These are phyloP conservation scores for Cryptococcus depauperatus DNA, from an alignment of 1,284 basidiomycete genomes.

Conservation along the genomic window DNA sequence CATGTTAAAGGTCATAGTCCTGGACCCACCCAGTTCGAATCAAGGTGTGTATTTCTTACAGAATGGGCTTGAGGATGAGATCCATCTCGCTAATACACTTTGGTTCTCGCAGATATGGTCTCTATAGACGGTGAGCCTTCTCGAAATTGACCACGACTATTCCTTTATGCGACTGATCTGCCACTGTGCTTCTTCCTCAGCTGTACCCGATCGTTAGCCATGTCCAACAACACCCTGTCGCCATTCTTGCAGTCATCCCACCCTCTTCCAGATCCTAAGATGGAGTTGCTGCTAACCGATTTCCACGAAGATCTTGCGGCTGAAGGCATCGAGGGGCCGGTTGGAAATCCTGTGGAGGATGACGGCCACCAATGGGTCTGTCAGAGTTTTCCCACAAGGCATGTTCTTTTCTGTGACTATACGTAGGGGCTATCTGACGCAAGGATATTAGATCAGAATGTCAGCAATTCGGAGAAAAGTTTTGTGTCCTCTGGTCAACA, in stretches of 20 bases:
- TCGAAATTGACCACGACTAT: not conserved
- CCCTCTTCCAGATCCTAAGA: conserved; percentile 17
- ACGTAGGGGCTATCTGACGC: not conserved
- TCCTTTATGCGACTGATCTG: not conserved
- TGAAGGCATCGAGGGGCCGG: conserved; percentile 8
- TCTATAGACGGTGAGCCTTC: conserved; percentile 32
- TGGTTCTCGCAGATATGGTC: conserved; percentile 34
- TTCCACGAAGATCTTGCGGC: not conserved
- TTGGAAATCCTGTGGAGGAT: conserved; percentile 15
- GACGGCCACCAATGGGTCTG: conserved; percentile 34
- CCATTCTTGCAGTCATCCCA: conserved; percentile 28
- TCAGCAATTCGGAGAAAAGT: conserved; percentile 39
- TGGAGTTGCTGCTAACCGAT: not conserved
- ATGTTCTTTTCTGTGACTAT: conserved; percentile 5
- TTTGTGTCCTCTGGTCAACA: conserved; percentile 39
- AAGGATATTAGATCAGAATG: conserved; percentile 38
- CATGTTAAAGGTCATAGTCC: conserved; percentile 30
- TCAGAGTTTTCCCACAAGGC: conserved; percentile 40
- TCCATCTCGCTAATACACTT: too few species aligned
- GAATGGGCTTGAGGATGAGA: too few species aligned
- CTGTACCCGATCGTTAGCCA: conserved; percentile 23
- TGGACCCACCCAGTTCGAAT: conserved; percentile 39
- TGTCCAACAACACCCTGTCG: conserved; percentile 18
- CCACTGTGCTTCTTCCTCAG: conserved; percentile 30
- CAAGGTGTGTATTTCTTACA: conserved; percentile 37